A percentile compares a stretch with the other conserved stretches of the same genome.
phyloP scores from a whole-genome alignment of 805 yeast genomes.

The Ogataea methylovora region DNA sequence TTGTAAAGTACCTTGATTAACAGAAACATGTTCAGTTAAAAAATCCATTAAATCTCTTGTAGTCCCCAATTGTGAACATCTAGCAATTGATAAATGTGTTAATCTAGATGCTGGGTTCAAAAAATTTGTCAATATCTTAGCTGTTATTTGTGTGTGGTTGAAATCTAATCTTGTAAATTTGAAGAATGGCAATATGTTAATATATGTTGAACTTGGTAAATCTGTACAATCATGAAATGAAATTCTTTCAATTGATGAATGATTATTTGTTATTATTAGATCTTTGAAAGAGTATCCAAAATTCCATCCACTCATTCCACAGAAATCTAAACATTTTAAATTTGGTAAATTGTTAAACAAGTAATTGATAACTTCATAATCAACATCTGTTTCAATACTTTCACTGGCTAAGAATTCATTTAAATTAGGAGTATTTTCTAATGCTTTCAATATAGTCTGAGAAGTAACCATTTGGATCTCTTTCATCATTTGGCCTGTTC shows the following conservation, averaged over 20 bases:
- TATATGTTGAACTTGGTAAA: slow-evolving; percentile 49
- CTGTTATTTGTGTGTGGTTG: slow-evolving; percentile 71
- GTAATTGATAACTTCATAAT: slow-evolving; percentile 43
- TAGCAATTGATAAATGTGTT: slow-evolving; percentile 66
- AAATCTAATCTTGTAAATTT: slow-evolving; percentile 65
- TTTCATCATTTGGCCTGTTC: slow-evolving; percentile 84
- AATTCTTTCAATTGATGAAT: slow-evolving; percentile 32
- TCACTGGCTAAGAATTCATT: slow-evolving; percentile 79
- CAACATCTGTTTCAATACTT: slow-evolving; percentile 77
- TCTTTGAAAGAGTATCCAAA: slow-evolving; percentile 54
- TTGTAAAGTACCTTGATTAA: slow-evolving; percentile 28
- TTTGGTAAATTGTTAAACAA: slow-evolving; percentile 48
- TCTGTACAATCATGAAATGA: slow-evolving; percentile 89
- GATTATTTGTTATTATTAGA: slow-evolving; percentile 20
- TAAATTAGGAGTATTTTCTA: slow-evolving; percentile 56
- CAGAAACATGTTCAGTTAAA: slow-evolving; percentile 64
- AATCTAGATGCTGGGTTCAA: slow-evolving; percentile 52
- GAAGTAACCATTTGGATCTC: slow-evolving; percentile 88
- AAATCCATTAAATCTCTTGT: slow-evolving; percentile 67
- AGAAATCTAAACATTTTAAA: slow-evolving; percentile 72
- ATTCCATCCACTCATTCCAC: slow-evolving; percentile 69
- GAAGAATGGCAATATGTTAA: slow-evolving; percentile 49
- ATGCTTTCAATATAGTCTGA: slow-evolving; percentile 56
- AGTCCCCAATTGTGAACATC: slow-evolving; percentile 55
- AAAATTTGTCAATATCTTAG: slow-evolving; percentile 42